Evolutionary conservation across 164 flowering plant species (phyloP), one percentile per base, ranked within the genome.

Genomic region (Cinnamomum micranthum): DNA sequence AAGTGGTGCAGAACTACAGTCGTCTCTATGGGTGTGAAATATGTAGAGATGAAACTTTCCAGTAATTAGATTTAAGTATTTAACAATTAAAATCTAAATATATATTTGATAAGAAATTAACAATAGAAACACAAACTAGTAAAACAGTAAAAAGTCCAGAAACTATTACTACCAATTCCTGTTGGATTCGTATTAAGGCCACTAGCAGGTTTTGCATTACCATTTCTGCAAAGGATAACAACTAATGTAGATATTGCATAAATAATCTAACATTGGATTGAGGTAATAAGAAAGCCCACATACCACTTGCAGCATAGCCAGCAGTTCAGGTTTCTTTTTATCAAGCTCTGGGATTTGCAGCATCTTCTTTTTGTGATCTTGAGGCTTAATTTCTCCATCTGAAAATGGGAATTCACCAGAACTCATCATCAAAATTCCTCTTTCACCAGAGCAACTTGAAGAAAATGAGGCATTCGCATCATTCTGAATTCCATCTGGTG

Each of bases 251-350:
- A 20, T 55, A 11, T 20, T 55, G 6, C 2, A 55, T 13, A 17
- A n/a, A 55, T 14, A 55, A 6, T 55, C 15, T 17, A 17, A 15
- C 5, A 41, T 41, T 9, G 47, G 47, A 55, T 55, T 1, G n/a
- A 17, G n/a, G n/a, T 64, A 23, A 64, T 13, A 64, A 51, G 50
- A 59, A 67, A 74, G 51, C 14, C 20, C 47, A 41, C 47, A 41
- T 90, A 95, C 99, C 96, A 86, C 71, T 90, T 91, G 89, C 31
- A 95, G 83, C 69, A 95, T 83, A 73, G 83, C 77, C 50, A 89
- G 76, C 66, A 95, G 82, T 70, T 91, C 90, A 50, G 86, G 70
- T 77, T 89, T 91, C 86, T 85, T 91, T 13, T 80, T 75, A 78
- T 86, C 87, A 60, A 74, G 70, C 6, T 83, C 86, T 58, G 63